A percentile compares a stretch with the other conserved stretches of the same genome.
Conservation (phyloP, 768 basidiomycete species). For the Peribolospora baueri region DNA sequence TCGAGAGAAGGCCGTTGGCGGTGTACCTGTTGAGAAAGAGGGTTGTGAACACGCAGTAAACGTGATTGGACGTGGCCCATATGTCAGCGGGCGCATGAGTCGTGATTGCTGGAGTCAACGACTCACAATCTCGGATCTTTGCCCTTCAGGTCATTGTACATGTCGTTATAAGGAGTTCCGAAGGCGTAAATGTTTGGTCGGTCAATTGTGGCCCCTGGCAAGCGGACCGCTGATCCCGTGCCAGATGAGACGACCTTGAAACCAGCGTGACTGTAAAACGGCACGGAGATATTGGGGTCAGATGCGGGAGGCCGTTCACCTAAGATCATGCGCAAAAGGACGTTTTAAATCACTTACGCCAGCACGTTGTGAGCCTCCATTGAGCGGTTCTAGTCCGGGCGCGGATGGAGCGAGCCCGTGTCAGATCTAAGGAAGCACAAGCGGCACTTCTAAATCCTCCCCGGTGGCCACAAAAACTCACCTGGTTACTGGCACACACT, state of each 20-base stretch:
- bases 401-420: slow-evolving; percentile 4
- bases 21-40: slow-evolving; percentile 37
- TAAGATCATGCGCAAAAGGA: neutral
- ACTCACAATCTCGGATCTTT: slow-evolving; percentile 70
- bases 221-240: slow-evolving; percentile 84
- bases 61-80: neutral
- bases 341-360: slow-evolving; percentile 33
- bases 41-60: neutral
- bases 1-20: slow-evolving; percentile 75
- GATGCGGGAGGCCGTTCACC: neutral
- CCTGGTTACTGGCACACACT: slow-evolving; percentile 98
- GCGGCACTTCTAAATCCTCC: neutral
- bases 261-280: slow-evolving; percentile 48
- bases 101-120: neutral
- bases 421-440: neutral
- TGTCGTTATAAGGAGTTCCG: slow-evolving; percentile 86
- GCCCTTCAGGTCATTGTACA: slow-evolving; percentile 62
- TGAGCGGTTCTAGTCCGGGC: slow-evolving; percentile 48
- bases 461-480: slow-evolving; percentile 19
- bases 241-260: slow-evolving; percentile 80
- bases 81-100: neutral
- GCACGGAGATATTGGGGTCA: neutral
- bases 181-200: slow-evolving; percentile 93
- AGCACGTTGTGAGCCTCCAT: slow-evolving; percentile 94
- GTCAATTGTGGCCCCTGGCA: slow-evolving; percentile 89